Evolutionary conservation across 371 early-diverging fungal species (phyloP).

Genomic region (Mucor plumbeus): DNA sequence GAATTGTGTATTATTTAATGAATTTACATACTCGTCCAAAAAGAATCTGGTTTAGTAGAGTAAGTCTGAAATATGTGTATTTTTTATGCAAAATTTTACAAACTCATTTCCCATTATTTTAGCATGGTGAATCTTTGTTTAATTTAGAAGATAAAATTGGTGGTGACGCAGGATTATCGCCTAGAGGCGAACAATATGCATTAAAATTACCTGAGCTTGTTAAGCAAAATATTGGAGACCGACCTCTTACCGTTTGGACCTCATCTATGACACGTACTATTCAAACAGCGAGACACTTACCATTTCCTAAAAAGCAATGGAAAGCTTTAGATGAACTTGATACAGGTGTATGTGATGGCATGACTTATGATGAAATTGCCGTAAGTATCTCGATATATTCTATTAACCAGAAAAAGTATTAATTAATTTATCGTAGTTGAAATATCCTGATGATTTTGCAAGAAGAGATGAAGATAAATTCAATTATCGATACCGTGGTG

Average conservation of each 20-base stretch:
- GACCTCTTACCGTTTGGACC: constrained; percentile 91
- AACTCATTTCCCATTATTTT: not conserved
- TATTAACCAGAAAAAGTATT: not conserved
- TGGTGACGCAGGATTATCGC: constrained; percentile 91
- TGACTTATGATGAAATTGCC: constrained; percentile 97
- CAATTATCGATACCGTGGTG: constrained; percentile 91
- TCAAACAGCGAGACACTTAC: constrained; percentile 83
- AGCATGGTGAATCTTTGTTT: constrained; percentile 91
- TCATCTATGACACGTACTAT: constrained; percentile 92
- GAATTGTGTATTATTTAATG: constrained; percentile 97
- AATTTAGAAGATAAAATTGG: constrained; percentile 92
- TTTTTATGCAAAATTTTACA: not conserved
- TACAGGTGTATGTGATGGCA: constrained; percentile 97
- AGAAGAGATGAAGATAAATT: constrained; percentile 96
- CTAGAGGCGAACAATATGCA: constrained; percentile 87
- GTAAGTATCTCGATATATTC: constrained; percentile 30
- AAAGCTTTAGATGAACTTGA: constrained; percentile 97
- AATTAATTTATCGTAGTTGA: constrained; percentile 37
- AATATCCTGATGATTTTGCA: constrained; percentile 86
- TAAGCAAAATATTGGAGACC: constrained; percentile 69
- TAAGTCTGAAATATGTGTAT: too few relatives aligned
- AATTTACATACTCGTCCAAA: constrained; percentile 96
- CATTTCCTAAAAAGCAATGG: constrained; percentile 92
- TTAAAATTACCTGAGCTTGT: constrained; percentile 83
- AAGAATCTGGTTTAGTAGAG: constrained; percentile 86